These are phyloP conservation scores for Berkeleyomyces basicola DNA, from an alignment of 2,329 filamentous ascomycete genomes.

Conservation along the genomic window DNA sequence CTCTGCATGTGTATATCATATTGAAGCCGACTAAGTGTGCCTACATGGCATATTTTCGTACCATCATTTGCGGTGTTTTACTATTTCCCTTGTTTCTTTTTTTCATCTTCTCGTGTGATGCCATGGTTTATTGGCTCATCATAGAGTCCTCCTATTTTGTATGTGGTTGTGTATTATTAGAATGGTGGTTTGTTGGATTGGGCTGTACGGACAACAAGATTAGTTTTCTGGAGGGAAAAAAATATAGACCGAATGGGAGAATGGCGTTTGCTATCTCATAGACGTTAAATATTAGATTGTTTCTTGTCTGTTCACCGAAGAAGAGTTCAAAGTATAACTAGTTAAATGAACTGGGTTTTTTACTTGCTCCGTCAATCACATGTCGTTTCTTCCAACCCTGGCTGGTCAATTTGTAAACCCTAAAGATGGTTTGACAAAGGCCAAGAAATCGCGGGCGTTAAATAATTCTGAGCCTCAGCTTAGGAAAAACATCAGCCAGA, in stretches of 20 bases:
- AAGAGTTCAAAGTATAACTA: too few species aligned
- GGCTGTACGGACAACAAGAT: background rate
- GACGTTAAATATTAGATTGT: background rate
- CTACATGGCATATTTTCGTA: background rate
- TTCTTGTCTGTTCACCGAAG: background rate
- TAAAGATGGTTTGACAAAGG: too few species aligned
- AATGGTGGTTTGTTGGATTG: background rate
- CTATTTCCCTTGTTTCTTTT: background rate
- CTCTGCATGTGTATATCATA: slow-evolving; percentile 14
- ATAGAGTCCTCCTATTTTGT: background rate
- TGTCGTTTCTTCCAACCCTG: too few species aligned
- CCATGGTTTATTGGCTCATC: background rate
- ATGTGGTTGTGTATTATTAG: background rate
- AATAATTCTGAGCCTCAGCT: too few species aligned
- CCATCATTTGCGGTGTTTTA: background rate
- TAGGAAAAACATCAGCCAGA: too few species aligned
- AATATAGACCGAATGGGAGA: background rate
- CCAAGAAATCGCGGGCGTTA: too few species aligned
- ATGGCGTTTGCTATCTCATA: background rate
- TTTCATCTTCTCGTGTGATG: background rate
- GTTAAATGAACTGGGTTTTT: too few species aligned
- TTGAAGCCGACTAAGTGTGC: slow-evolving; percentile 9
- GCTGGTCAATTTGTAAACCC: too few species aligned
- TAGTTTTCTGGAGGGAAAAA: background rate
- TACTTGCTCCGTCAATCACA: too few species aligned